Conservation (phyloP, 192 early-diverging fungal genomes). For the Rhizoclosmatium sp. region DNA sequence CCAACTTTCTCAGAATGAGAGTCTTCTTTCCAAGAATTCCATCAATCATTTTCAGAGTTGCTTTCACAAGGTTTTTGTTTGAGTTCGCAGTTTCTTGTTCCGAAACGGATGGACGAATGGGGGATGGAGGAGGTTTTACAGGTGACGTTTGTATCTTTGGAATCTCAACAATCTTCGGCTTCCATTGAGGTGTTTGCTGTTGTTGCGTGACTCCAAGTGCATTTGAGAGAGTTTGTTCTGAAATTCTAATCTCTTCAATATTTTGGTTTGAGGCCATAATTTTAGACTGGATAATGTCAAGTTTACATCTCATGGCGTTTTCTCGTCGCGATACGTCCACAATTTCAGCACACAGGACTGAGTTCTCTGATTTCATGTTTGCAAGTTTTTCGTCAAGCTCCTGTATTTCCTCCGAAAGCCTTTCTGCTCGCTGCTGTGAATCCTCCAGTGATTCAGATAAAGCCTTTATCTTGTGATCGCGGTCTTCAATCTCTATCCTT, state of each 20-base stretch:
- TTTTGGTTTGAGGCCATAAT: constrained; percentile 35
- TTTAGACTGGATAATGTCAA: constrained; percentile 33
- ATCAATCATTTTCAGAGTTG: constrained; percentile 30
- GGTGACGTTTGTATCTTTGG: constrained; percentile 2
- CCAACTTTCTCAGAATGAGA: constrained; percentile 22
- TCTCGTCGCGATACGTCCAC: constrained; percentile 23
- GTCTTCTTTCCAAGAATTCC: constrained; percentile 36
- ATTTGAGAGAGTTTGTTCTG: constrained; percentile 18
- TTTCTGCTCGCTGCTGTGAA: not conserved
- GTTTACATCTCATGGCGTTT: constrained; percentile 22
- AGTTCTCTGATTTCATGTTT: constrained; percentile 25
- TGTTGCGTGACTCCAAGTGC: not conserved
- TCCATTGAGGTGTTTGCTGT: not conserved
- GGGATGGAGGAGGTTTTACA: not conserved
- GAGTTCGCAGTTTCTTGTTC: not conserved
- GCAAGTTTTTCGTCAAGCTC: constrained; percentile 29
- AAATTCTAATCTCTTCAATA: constrained; percentile 14
- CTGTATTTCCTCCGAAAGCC: not conserved
- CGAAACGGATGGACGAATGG: not conserved
- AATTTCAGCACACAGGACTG: constrained; percentile 29
- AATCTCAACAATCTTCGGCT: not conserved
- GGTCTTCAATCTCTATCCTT: constrained; percentile 3
- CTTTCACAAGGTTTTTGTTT: constrained; percentile 16
- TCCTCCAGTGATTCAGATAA: constrained; percentile 5
- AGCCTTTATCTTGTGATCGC: not conserved